Percentiles rank a stretch among this genome's conserved stretches.
These are phyloP conservation scores for Naganishia vaughanmartiniae DNA, from an alignment of 768 basidiomycete species.

Conservation along the genomic window DNA sequence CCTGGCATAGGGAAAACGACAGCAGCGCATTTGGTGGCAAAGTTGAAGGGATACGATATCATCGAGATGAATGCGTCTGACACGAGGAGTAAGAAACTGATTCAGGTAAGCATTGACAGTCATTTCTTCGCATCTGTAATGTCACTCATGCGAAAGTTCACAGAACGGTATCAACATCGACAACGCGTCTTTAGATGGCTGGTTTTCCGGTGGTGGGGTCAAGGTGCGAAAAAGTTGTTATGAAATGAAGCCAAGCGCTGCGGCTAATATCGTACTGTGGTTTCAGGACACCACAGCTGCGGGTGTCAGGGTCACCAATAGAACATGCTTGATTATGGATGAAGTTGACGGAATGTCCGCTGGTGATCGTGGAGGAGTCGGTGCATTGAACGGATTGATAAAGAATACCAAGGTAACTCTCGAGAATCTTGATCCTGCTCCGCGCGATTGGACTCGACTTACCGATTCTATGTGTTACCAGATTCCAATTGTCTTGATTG, in stretches of 20 bases:
- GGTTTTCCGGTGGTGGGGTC: slow-evolving; percentile 51
- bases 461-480: slow-evolving; percentile 45
- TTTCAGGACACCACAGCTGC: slow-evolving; percentile 60
- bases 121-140: background rate
- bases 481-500: slow-evolving; percentile 97
- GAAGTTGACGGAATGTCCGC: slow-evolving; percentile 99
- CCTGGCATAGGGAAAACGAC: slow-evolving; percentile 99
- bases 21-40: slow-evolving; percentile 86
- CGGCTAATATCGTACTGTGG: background rate
- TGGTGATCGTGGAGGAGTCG: slow-evolving; percentile 94
- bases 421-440: slow-evolving; percentile 13
- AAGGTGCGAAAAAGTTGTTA: slow-evolving; percentile 34
- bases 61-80: slow-evolving; percentile 98
- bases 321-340: slow-evolving; percentile 93
- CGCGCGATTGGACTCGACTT: background rate
- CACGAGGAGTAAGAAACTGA: slow-evolving; percentile 88
- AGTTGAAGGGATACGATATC: slow-evolving; percentile 82
- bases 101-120: slow-evolving; percentile 64
- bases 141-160: background rate
- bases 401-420: slow-evolving; percentile 76
- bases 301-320: slow-evolving; percentile 72
- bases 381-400: slow-evolving; percentile 84
- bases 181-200: slow-evolving; percentile 84
- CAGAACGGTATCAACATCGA: slow-evolving; percentile 86
- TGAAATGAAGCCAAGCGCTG: background rate